A percentile compares a stretch with the other conserved stretches of the same genome.
These are phyloP conservation scores for Nemania serpens DNA, from an alignment of 2,329 filamentous ascomycete genomes.

Conservation along the genomic window DNA sequence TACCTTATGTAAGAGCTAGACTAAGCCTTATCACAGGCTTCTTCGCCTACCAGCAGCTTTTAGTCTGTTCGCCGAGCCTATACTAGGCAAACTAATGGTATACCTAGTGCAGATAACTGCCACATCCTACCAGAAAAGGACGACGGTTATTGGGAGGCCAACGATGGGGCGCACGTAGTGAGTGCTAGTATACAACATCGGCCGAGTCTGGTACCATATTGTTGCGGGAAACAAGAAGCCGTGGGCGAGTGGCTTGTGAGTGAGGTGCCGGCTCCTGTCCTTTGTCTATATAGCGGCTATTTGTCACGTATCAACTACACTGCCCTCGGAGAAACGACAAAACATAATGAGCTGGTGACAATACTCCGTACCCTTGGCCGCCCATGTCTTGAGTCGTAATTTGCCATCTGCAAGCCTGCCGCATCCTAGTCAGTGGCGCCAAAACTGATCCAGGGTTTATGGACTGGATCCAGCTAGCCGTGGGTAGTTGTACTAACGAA, in stretches of 20 bases:
- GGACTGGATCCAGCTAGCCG: conserved; percentile 2
- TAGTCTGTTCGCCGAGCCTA: not conserved
- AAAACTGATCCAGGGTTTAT: not conserved
- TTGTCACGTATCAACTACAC: no score
- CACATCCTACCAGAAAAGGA: not conserved
- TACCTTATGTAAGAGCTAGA: conserved; percentile 10
- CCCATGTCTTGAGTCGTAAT: not conserved
- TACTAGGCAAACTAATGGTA: not conserved
- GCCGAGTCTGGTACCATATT: no score
- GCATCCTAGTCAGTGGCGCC: no score
- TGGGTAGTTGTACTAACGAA: not conserved
- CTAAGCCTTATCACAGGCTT: conserved; percentile 15
- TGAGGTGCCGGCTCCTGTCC: no score
- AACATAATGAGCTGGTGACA: no score
- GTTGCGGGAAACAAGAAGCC: no score
- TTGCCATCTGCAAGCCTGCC: not conserved
- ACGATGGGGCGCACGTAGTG: no score
- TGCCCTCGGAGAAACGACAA: no score
- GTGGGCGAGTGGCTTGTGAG: no score
- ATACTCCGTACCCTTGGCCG: not conserved
- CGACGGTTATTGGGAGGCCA: no score
- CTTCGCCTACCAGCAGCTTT: not conserved
- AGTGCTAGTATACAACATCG: no score
- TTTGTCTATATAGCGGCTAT: no score
- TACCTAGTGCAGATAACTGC: not conserved